Evolutionary conservation across 768 basidiomycete species (phyloP).

Genomic region (Gymnopilus dilepis): DNA sequence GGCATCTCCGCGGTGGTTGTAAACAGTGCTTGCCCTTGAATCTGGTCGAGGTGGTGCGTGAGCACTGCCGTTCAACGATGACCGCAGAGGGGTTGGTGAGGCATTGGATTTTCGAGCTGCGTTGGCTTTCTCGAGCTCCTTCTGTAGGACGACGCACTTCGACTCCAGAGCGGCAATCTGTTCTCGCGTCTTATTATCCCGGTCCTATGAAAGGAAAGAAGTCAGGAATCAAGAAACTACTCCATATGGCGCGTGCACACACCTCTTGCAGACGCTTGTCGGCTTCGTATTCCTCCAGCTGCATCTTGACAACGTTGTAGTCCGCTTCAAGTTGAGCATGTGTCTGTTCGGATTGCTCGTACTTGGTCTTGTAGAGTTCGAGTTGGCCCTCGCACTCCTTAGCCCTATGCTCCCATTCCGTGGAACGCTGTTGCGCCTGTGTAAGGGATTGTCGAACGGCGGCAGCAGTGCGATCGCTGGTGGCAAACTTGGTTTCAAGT

Average conservation of each 20-base stretch:
- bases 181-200: conserved; percentile 69
- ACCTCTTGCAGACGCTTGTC: conserved; percentile 74
- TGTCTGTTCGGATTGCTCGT: conserved; percentile 72
- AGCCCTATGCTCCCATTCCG: conserved; percentile 83
- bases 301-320: conserved; percentile 65
- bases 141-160: conserved; percentile 60
- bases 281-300: conserved; percentile 78
- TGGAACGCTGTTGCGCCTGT: conserved; percentile 77
- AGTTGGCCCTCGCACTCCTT: conserved; percentile 72
- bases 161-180: conserved; percentile 67
- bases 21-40: conserved; percentile 73
- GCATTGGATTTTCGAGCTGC: conserved; percentile 33
- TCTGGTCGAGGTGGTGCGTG: conserved; percentile 67
- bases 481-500: conserved; percentile 63
- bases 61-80: conserved; percentile 44
- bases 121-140: conserved; percentile 58
- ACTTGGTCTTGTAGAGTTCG: conserved; percentile 59
- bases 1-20: conserved; percentile 54
- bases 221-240: background rate
- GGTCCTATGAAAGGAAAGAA: conserved; percentile 54
- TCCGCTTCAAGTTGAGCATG: conserved; percentile 74
- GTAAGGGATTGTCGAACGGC: conserved; percentile 66
- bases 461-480: conserved; percentile 62
- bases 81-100: conserved; percentile 43
- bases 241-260: conserved; percentile 14